Percentiles rank a stretch among this genome's conserved stretches.
Conservation (phyloP, 164 flowering plant species). For the Pachysandra terminalis region DNA sequence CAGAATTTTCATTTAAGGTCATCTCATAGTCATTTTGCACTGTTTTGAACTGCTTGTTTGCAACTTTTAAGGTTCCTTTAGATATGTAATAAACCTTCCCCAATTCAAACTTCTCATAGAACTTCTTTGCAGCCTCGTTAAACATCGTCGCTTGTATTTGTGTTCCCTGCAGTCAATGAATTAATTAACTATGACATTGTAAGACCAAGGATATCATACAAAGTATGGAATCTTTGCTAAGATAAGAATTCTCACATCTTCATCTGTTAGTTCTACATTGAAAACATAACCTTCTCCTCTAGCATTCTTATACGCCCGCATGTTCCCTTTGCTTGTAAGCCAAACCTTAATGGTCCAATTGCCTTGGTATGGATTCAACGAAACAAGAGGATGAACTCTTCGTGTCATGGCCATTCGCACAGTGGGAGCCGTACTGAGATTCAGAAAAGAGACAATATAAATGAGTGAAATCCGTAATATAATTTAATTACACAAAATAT, state of each 20-base stretch:
- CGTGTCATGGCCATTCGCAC: conserved; percentile 88
- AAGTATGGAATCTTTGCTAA: neutral
- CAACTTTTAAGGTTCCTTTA: conserved; percentile 71
- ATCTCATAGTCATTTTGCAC: conserved; percentile 96
- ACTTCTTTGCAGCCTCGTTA: conserved; percentile 85
- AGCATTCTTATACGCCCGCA: conserved; percentile 44
- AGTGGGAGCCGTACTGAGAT: conserved; percentile 73
- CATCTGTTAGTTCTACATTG: conserved; percentile 91
- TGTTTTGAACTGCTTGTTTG: conserved; percentile 86
- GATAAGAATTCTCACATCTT: conserved; percentile 66
- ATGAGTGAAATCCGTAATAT: neutral
- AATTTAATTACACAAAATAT: too few relatives aligned
- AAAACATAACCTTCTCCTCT: conserved; percentile 85
- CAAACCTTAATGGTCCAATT: conserved; percentile 8
- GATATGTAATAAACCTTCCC: conserved; percentile 94
- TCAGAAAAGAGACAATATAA: neutral
- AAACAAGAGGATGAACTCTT: conserved; percentile 83
- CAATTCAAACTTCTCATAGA: conserved; percentile 61
- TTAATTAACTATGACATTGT: neutral
- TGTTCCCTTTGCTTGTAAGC: conserved; percentile 36
- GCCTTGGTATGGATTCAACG: conserved; percentile 30
- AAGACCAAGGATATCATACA: neutral
- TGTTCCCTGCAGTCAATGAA: conserved; percentile 62
- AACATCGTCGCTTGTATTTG: conserved; percentile 99
- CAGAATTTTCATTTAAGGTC: conserved; percentile 84